Evolutionary conservation across 768 basidiomycete genomes (phyloP), one percentile per base, ranked within the genome.

Genomic region (Tulasnella calospora): DNA sequence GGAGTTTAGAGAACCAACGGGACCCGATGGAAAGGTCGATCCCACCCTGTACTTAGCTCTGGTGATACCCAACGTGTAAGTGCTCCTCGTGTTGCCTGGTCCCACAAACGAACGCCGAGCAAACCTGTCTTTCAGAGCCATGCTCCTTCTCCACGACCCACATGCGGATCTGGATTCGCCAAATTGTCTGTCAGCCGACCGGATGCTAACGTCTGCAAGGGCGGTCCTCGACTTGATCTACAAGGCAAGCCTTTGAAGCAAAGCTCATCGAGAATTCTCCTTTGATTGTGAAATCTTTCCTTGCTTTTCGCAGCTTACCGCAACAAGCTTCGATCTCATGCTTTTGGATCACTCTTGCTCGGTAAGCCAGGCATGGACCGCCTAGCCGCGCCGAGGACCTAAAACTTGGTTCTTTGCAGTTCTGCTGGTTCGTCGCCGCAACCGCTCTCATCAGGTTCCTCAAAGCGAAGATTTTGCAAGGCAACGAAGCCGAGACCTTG

Each of bases 131-230:
- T 72, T 40, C 35, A 94, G 93, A 17, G 88, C 91, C 8, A 89
- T 85, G 19, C 91, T 94, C 74, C 85, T 93, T 27, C 84, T 94
- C 57, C 93, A 94, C 81, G 93, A 94, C 80, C 91, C 92, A 3
- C 92, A 93, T 81, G 92, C 92, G 23, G 88, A 89, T 79, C 86
- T 91, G 71, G 85, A 86, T 35, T 85, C 84, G 70, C 86, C 87
- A 23, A 88, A 89, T 46, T 94, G 92, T 81, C 86, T 89, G 57
- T 93, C 92, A 57, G 90, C 92, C 19, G 86, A 90, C 80, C 91
- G 89, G 81, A 90, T 93, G 40, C 84, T 93, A 10, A 88, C 87
- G 0, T 89, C 92, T 35, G 89, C 92, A 2, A 88, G 92, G 71
- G 87, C 88, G 0, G 89, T 92, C 55, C 84, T 93, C 61, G 90